Conservation (phyloP, 2,329 filamentous ascomycete species). For the Meredithiella fracta region DNA sequence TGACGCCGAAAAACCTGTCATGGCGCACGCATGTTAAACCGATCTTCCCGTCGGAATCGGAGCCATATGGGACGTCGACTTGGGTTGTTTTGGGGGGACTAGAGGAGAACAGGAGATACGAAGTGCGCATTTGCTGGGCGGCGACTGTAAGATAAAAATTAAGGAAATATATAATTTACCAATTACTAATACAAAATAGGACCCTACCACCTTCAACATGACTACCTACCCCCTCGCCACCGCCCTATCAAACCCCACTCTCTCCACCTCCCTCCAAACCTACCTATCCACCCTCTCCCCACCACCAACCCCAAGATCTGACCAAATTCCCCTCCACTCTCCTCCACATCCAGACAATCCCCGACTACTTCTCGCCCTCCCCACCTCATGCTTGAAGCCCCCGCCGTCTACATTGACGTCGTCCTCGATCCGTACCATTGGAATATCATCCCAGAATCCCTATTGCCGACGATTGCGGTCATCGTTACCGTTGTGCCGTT, state of each 20-base stretch:
- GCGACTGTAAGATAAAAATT: conserved; percentile 54
- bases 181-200: conserved; percentile 31
- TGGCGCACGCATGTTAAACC: conserved; percentile 50
- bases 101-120: conserved; percentile 60
- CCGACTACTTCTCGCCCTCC: conserved; percentile 72
- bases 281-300: background rate
- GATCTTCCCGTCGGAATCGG: conserved; percentile 37
- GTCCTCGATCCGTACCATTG: conserved; percentile 75
- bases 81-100: conserved; percentile 69
- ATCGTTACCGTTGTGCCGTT: conserved; percentile 40
- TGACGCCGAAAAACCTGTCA: conserved; percentile 40
- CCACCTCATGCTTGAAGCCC: conserved; percentile 57
- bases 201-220: conserved; percentile 69
- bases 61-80: conserved; percentile 42
- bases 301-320: background rate
- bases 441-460: conserved; percentile 63
- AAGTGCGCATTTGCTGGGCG: conserved; percentile 83
- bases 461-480: conserved; percentile 56
- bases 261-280: conserved; percentile 42
- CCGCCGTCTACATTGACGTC: conserved; percentile 59
- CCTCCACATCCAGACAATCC: conserved; percentile 56
- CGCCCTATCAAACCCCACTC: conserved; percentile 43
- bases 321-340: conserved; percentile 34
- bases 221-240: conserved; percentile 43
- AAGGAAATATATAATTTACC: too few species aligned